Conservation (phyloP, 495 filamentous ascomycete genomes). For the Podospora bellae-mahoneyi region DNA sequence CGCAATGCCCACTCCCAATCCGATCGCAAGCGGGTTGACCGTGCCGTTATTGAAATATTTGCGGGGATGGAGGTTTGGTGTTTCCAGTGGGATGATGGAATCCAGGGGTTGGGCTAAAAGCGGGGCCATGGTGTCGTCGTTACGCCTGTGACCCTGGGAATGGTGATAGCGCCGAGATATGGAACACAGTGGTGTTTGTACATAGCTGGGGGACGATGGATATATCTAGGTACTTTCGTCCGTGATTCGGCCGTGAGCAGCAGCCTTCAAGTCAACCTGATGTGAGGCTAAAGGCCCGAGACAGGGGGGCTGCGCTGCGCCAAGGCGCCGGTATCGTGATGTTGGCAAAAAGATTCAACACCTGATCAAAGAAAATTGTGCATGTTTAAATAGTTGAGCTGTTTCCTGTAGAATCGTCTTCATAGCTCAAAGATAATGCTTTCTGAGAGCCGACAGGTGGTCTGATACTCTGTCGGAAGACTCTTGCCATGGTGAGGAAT, state of each 20-base stretch:
- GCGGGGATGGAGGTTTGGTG: not conserved
- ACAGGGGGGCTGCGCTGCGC: not conserved
- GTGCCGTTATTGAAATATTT: not conserved
- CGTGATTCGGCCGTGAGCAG: not conserved
- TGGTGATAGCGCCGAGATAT: too few relatives aligned
- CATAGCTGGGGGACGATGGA: too few relatives aligned
- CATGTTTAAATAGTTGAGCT: too few relatives aligned
- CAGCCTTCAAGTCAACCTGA: not conserved
- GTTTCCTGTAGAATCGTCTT: too few relatives aligned
- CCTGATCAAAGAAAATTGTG: too few relatives aligned
- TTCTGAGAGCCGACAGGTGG: too few relatives aligned
- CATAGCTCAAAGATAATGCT: too few relatives aligned
- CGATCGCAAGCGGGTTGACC: not conserved
- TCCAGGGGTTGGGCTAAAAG: not conserved
- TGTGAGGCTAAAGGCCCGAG: not conserved
- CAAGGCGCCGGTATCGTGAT: not conserved
- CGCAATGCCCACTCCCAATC: not conserved
- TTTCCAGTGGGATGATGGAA: not conserved
- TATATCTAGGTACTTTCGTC: not conserved
- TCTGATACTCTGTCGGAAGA: too few relatives aligned
- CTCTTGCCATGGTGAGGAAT: too few relatives aligned
- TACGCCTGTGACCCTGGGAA: too few relatives aligned
- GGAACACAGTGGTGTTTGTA: too few relatives aligned
- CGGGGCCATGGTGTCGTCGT: not conserved
- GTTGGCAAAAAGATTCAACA: not conserved